These are phyloP conservation scores for Phellopilus nigrolimitatus DNA, from an alignment of 1,284 basidiomycete species.

Conservation along the genomic window DNA sequence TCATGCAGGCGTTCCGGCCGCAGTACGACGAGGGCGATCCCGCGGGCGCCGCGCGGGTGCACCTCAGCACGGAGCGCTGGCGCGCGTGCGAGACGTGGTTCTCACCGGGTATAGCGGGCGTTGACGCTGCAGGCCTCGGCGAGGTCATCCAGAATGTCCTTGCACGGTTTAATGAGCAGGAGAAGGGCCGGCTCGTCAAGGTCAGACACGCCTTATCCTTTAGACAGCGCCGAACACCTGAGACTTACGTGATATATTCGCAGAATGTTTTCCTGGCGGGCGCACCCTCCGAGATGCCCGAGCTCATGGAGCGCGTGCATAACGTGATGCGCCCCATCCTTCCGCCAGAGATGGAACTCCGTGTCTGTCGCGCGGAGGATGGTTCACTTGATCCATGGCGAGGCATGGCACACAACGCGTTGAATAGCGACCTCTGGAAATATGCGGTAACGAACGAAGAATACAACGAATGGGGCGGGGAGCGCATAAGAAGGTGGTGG, in stretches of 20 bases:
- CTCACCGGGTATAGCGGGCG: conserved; percentile 88
- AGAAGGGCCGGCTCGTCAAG: conserved; percentile 53
- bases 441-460: conserved; percentile 69
- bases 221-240: not conserved
- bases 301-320: conserved; percentile 66
- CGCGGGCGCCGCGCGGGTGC: conserved; percentile 73
- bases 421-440: conserved; percentile 51
- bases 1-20: conserved; percentile 82
- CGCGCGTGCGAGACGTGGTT: conserved; percentile 93
- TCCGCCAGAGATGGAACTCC: conserved; percentile 70
- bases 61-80: conserved; percentile 92
- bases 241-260: not conserved
- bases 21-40: conserved; percentile 66
- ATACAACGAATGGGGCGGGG: conserved; percentile 90
- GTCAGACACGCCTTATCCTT: conserved; percentile 27
- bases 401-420: conserved; percentile 85
- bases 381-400: conserved; percentile 82
- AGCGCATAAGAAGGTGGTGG: conserved; percentile 78
- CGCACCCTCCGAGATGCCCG: conserved; percentile 70
- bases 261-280: conserved; percentile 94
- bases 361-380: conserved; percentile 59
- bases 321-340: conserved; percentile 74
- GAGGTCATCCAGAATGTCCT: conserved; percentile 88
- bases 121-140: conserved; percentile 91
- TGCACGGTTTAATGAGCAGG: conserved; percentile 64